Base-by-base conservation (phyloP, 2,329 filamentous ascomycete genomes). In the Ceratocystis lukuohia region DNA sequence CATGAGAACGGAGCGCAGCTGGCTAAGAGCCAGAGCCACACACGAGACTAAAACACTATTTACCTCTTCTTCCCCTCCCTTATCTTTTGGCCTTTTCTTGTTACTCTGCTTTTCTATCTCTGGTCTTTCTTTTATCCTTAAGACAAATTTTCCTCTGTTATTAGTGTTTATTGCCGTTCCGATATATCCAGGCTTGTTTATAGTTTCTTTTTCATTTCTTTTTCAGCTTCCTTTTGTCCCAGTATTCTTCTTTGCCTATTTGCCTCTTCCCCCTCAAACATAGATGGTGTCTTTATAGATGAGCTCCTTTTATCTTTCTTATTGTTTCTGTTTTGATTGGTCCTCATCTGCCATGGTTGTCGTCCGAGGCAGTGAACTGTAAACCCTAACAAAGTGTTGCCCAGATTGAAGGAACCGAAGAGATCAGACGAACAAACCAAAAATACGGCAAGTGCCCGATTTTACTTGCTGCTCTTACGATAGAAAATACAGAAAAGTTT, bases 251-350 rank as follows among this genome's bases (percentile, higher is more conserved):
- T 53, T 22, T 64, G 41, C 25, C 37, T 64, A 5, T 57, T 65
- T 64, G 22, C 15, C 44, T 56, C 50, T 2, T 64, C 15, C 4
- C 22, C 22, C 8, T 41, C 10, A 28, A 28, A 25, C 45, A 30
- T 64, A 48, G 22, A 20, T 37, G 62, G 45, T 50, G n/a, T 41
- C 46, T 50, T 41, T 33, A 64, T 56, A 30, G 46, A 50, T 50
- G 25, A 22, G 12, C 22, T 64, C 25, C 5, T 5, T 41, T 17
- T 37, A 25, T 50, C 15, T 37, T 53, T 15, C 20, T 53, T 59
- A 20, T 57, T 25, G 20, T 56, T 15, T 25, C 5, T 48, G 5
- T 7, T 7, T 48, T 48, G 5, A n/a, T 48, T 48, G 15, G 17
- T 53, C 37, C 10, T 4, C 10, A 15, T 53, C 48, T 53, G 3